Evolutionary conservation across 2,329 filamentous ascomycete species (phyloP), one percentile per base, ranked within the genome.

Genomic region (Sclerotiophoma versabilis): DNA sequence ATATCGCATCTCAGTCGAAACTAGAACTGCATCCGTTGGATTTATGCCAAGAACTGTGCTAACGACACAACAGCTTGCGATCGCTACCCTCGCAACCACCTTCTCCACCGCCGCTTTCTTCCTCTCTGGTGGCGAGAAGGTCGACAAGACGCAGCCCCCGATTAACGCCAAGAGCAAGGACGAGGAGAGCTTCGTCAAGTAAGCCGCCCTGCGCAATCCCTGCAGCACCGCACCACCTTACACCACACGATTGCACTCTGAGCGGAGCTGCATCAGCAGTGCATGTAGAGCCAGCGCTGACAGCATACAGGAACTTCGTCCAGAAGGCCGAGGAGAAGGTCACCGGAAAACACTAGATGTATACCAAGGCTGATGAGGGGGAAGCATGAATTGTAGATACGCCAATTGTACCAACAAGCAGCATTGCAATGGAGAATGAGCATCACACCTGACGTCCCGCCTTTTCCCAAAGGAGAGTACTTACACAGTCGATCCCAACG

Each of bases 101-200:
- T 66, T 71, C 57, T 59, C 54, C 55, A 67, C 65, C 55, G 78
- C 79, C 57, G 68, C 53, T 37, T 63, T 75, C 61, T 62, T 68
- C 20, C 63, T 71, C 50, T 54, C 70, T 60, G 71, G 71, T 60
- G 77, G 79, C 64, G 80, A 81, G 70, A 75, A 78, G 64, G 72
- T 78, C 58, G 66, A 64, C 30, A 54, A 68, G 30, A 63, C 59
- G 19, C 54, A 56, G 42, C 86, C 86, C 49, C 83, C 85, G 34
- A 85, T 87, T 76, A 84, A 86, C 70, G 85, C 86, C 47, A 78
- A 79, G 68, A 87, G 83, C 78, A 86, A 86, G 76, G 85, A 87
- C 65, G 86, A 88, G 78, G 86, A 87, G 78, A 81, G 82, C 69
- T 88, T 88, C 75, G 85, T 88, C 71, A 83, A 87, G 86, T 88